Conservation (phyloP, 2,329 filamentous ascomycete genomes). For the Alternaria solani region DNA sequence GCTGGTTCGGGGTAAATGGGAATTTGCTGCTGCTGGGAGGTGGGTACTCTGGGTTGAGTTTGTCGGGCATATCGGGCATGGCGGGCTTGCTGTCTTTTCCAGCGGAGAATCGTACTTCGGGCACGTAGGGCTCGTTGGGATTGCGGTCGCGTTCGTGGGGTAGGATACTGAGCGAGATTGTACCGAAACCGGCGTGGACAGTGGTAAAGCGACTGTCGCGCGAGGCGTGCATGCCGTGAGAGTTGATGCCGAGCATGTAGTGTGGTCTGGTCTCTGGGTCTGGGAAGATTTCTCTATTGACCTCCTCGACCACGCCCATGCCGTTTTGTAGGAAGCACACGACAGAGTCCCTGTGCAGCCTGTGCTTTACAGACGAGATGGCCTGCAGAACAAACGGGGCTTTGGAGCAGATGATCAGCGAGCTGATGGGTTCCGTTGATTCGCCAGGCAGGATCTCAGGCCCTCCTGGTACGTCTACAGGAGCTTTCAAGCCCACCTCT, state of each 20-base stretch:
- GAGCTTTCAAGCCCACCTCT: slow-evolving; percentile 32
- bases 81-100: slow-evolving; percentile 5
- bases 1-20: slow-evolving; percentile 54
- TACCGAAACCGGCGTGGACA: slow-evolving; percentile 66
- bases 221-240: slow-evolving; percentile 62
- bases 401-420: slow-evolving; percentile 83
- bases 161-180: slow-evolving; percentile 64
- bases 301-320: slow-evolving; percentile 80
- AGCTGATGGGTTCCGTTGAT: slow-evolving; percentile 65
- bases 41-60: slow-evolving; percentile 26
- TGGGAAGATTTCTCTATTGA: slow-evolving; percentile 75
- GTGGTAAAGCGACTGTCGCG: slow-evolving; percentile 60
- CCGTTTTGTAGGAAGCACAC: slow-evolving; percentile 82
- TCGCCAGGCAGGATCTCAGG: slow-evolving; percentile 30
- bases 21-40: slow-evolving; percentile 29
- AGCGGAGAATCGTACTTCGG: slow-evolving; percentile 24
- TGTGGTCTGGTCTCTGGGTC: slow-evolving; percentile 71
- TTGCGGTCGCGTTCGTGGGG: slow-evolving; percentile 50
- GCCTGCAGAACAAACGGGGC: slow-evolving; percentile 72
- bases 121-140: slow-evolving; percentile 34
- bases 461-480: slow-evolving; percentile 15
- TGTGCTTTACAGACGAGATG: slow-evolving; percentile 69
- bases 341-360: slow-evolving; percentile 73
- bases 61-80: slow-evolving; percentile 17
- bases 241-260: slow-evolving; percentile 76